phyloP scores from a whole-genome alignment of 768 basidiomycete species.

The Lentinula aciculospora region DNA sequence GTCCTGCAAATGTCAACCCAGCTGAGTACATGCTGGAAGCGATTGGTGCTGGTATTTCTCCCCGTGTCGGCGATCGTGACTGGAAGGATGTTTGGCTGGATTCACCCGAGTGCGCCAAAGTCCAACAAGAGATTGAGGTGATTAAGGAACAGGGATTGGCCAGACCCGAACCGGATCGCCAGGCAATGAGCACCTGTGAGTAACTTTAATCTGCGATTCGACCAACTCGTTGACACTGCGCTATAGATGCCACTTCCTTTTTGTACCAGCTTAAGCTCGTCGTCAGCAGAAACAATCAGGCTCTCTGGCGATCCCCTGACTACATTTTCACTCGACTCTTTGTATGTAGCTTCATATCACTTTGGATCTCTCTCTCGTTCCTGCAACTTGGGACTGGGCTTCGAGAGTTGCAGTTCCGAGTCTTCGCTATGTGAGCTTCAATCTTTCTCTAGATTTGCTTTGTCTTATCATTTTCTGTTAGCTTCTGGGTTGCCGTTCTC shows the following conservation, averaged over 20 bases:
- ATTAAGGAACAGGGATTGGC: conserved; percentile 46
- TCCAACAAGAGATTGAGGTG: conserved; percentile 35
- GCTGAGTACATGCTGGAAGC: conserved; percentile 77
- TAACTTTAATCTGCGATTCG: neutral
- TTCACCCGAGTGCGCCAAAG: conserved; percentile 49
- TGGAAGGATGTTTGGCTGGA: conserved; percentile 86
- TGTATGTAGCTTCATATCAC: conserved; percentile 63
- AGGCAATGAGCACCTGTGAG: conserved; percentile 44
- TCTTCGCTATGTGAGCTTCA: conserved; percentile 63
- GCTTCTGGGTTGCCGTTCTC: conserved; percentile 62
- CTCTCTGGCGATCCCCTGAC: conserved; percentile 80
- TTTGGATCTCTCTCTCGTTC: conserved; percentile 76
- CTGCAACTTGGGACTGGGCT: conserved; percentile 61
- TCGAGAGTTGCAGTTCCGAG: conserved; percentile 72
- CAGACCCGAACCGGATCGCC: conserved; percentile 31
- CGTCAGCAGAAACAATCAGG: conserved; percentile 56
- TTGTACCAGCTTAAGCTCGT: conserved; percentile 69
- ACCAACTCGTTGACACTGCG: neutral
- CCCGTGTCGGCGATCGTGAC: conserved; percentile 70
- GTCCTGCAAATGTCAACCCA: conserved; percentile 76
- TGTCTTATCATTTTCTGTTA: conserved; percentile 15
- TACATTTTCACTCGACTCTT: conserved; percentile 84
- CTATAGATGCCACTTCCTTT: conserved; percentile 68
- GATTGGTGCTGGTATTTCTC: conserved; percentile 79
- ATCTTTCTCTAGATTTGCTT: neutral